Base-by-base conservation (phyloP, 768 basidiomycete genomes). In the Boletales sp. region DNA sequence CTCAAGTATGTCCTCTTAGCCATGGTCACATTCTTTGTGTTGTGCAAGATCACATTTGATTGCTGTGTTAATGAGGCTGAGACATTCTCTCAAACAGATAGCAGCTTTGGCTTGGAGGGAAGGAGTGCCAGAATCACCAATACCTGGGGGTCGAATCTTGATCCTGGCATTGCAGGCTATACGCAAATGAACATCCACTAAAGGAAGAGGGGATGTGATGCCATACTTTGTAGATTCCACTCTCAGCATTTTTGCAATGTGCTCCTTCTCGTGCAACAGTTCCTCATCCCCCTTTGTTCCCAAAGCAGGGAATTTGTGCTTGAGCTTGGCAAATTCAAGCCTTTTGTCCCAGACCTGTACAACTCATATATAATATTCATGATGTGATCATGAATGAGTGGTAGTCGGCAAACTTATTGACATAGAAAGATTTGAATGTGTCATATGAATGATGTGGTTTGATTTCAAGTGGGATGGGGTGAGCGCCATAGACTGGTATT, bases 311-410 rank as follows among this genome's bases (percentile, higher is more conserved):
- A n/a, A n/a, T n/a, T n/a, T n/a, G n/a, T n/a, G n/a, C n/a, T n/a
- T n/a, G n/a, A n/a, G n/a, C n/a, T n/a, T n/a, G n/a, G n/a, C n/a
- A n/a, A n/a, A n/a, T n/a, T n/a, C n/a, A n/a, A n/a, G n/a, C n/a
- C n/a, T n/a, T n/a, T n/a, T n/a, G n/a, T n/a, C 76, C 87, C 90
- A 96, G 1, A 94, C 78, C 35, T 72, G 72, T 40, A 80, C 75
- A 9, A 82, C 78, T 42, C 82, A 76, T 40, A n/a, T n/a, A n/a
- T n/a, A n/a, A n/a, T n/a, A n/a, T n/a, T n/a, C n/a, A n/a, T n/a
- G n/a, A n/a, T n/a, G n/a, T n/a, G n/a, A 63, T 64, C 39, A 58
- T 54, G 41, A 61, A 56, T 2, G 54, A 35, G 32, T 69, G 64
- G 43, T 69, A 59, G 41, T 67, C 58, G 12, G 55, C 51, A 45